Percentiles rank a stretch among this genome's conserved stretches.
Conservation (phyloP, 2,329 filamentous ascomycete species). For the Thielaviopsis ethacetica region DNA sequence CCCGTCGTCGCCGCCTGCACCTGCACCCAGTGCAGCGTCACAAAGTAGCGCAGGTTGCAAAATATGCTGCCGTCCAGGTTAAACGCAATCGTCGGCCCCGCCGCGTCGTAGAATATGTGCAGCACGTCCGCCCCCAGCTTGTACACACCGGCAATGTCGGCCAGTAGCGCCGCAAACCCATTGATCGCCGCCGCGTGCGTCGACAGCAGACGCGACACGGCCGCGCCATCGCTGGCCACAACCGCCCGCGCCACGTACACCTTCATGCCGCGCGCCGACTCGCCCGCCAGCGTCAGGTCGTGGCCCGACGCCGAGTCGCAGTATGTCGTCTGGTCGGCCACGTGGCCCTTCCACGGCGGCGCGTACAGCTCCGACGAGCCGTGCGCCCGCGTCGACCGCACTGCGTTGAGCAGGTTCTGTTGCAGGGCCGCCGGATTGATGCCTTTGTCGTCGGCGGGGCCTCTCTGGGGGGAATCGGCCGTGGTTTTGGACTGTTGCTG, state of each 20-base stretch:
- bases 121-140: constrained; percentile 49
- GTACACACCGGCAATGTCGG: constrained; percentile 58
- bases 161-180: constrained; percentile 50
- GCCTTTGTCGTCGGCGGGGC: constrained; percentile 29
- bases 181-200: constrained; percentile 47
- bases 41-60: constrained; percentile 81
- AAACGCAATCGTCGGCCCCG: constrained; percentile 76
- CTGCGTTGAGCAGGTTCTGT: constrained; percentile 59
- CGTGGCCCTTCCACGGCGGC: constrained; percentile 45
- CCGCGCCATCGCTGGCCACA: constrained; percentile 23
- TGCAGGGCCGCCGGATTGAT: constrained; percentile 46
- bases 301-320: constrained; percentile 64
- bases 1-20: constrained; percentile 25
- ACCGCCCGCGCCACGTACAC: constrained; percentile 50
- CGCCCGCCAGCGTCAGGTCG: constrained; percentile 54
- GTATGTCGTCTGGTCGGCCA: constrained; percentile 73
- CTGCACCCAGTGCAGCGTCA: constrained; percentile 52
- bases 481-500: background rate
- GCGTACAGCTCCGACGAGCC: constrained; percentile 59
- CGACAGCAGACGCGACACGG: constrained; percentile 37
- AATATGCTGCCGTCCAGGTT: constrained; percentile 78
- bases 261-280: constrained; percentile 54
- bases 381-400: constrained; percentile 62
- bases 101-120: constrained; percentile 76
- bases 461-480: constrained; percentile 11